Percentiles rank a stretch among this genome's conserved stretches.
Conservation (phyloP, 352 stramenopile species). For the Thalassiosira mediterranea region DNA sequence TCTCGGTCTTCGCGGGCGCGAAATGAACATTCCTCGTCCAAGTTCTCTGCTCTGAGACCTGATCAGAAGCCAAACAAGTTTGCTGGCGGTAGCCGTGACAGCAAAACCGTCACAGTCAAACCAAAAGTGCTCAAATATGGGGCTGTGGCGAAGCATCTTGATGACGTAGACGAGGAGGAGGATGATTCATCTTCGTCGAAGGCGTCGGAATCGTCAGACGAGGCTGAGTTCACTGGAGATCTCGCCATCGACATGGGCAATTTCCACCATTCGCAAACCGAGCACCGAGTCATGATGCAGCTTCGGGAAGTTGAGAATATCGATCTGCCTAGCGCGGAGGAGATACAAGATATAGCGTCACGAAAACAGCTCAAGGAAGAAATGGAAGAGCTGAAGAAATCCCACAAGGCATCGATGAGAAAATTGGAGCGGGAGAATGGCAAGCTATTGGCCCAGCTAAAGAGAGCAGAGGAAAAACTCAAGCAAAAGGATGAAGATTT, state of each 20-base stretch:
- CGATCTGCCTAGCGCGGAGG: constrained; percentile 25
- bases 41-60: not conserved
- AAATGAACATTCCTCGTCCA: constrained; percentile 2
- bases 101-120: not conserved
- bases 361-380: constrained; percentile 41
- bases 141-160: constrained; percentile 11
- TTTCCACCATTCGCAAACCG: constrained; percentile 42
- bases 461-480: constrained; percentile 16
- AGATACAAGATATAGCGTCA: constrained; percentile 39
- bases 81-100: not conserved
- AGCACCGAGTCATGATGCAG: constrained; percentile 41
- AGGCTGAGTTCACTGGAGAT: constrained; percentile 33
- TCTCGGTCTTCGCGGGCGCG: not conserved
- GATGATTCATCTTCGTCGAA: constrained; percentile 8
- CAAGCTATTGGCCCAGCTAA: constrained; percentile 21
- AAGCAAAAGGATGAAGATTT: constrained; percentile 43
- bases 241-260: constrained; percentile 5
- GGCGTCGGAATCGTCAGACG: constrained; percentile 19
- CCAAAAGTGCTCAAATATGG: constrained; percentile 54
- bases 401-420: constrained; percentile 20
- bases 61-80: not conserved
- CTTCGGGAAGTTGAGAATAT: constrained; percentile 40
- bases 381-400: constrained; percentile 33
- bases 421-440: constrained; percentile 39
- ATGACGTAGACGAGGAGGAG: not conserved